Conservation (phyloP, 2,329 filamentous ascomycete genomes). For the Penicillium decumbens region DNA sequence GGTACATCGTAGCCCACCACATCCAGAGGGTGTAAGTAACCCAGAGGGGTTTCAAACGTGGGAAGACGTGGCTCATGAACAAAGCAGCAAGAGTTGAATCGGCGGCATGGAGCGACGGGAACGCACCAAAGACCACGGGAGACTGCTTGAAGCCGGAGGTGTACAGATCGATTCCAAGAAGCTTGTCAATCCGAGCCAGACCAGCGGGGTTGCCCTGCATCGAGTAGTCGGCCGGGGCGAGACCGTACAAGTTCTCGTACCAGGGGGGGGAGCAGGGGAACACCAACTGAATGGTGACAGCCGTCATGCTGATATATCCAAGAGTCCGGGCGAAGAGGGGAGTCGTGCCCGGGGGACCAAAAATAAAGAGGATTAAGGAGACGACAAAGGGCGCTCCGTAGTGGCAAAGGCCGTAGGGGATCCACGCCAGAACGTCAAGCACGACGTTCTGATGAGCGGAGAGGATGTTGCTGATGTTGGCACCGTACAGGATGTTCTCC, state of each 20-base stretch:
- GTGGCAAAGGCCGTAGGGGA: slow-evolving; percentile 88
- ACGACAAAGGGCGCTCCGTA: slow-evolving; percentile 80
- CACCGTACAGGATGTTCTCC: slow-evolving; percentile 94
- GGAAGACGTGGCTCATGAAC: slow-evolving; percentile 91
- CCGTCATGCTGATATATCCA: slow-evolving; percentile 85
- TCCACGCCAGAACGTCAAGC: slow-evolving; percentile 84
- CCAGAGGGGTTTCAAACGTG: slow-evolving; percentile 72
- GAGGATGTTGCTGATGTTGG: slow-evolving; percentile 91
- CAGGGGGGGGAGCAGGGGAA: slow-evolving; percentile 94
- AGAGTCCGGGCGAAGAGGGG: slow-evolving; percentile 83
- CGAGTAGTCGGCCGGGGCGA: slow-evolving; percentile 86
- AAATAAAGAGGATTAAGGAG: slow-evolving; percentile 77
- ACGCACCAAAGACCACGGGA: slow-evolving; percentile 88
- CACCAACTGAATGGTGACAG: slow-evolving; percentile 79
- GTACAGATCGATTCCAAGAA: slow-evolving; percentile 90
- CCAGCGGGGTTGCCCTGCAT: slow-evolving; percentile 87
- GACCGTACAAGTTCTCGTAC: slow-evolving; percentile 91
- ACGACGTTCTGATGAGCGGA: slow-evolving; percentile 80
- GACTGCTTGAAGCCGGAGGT: slow-evolving; percentile 87
- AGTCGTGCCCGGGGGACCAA: slow-evolving; percentile 76
- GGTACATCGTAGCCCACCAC: slow-evolving; percentile 98
- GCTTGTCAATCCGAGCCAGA: slow-evolving; percentile 77
- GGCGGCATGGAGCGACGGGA: slow-evolving; percentile 86
- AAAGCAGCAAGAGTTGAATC: slow-evolving; percentile 84
- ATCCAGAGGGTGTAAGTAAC: slow-evolving; percentile 84